A percentile compares a stretch with the other conserved stretches of the same genome.
Conservation (phyloP, 225 moss, liverwort and hornwort species). For the Lunularia cruciata region DNA sequence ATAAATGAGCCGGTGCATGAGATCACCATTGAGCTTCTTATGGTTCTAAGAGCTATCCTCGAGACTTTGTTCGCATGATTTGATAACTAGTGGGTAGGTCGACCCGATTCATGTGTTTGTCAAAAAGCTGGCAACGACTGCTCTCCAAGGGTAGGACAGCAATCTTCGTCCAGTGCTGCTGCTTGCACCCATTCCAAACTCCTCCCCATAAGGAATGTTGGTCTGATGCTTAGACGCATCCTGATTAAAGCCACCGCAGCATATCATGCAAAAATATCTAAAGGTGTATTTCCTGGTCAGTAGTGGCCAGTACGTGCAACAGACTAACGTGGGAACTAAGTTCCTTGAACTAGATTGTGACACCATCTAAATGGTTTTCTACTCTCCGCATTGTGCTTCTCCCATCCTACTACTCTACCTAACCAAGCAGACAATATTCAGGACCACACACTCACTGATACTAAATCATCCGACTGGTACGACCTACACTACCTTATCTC, state of each 20-base stretch:
- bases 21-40: no score
- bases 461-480: neutral
- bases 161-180: slow-evolving; percentile 12
- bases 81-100: neutral
- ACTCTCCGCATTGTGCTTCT: neutral
- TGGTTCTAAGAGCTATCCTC: no score
- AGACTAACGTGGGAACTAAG: neutral
- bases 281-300: neutral
- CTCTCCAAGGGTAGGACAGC: neutral
- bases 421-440: neutral
- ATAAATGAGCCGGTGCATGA: no score
- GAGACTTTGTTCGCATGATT: no score
- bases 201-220: neutral
- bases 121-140: neutral
- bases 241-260: neutral
- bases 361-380: neutral
- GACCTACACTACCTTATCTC: neutral
- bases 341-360: neutral
- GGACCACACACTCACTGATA: neutral
- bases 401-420: neutral
- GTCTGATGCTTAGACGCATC: neutral
- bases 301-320: neutral
- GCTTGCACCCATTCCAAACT: neutral
- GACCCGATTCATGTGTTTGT: neutral
- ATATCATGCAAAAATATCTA: neutral